Evolutionary conservation across 164 flowering plant species (phyloP).

Genomic region (Sedum album): DNA sequence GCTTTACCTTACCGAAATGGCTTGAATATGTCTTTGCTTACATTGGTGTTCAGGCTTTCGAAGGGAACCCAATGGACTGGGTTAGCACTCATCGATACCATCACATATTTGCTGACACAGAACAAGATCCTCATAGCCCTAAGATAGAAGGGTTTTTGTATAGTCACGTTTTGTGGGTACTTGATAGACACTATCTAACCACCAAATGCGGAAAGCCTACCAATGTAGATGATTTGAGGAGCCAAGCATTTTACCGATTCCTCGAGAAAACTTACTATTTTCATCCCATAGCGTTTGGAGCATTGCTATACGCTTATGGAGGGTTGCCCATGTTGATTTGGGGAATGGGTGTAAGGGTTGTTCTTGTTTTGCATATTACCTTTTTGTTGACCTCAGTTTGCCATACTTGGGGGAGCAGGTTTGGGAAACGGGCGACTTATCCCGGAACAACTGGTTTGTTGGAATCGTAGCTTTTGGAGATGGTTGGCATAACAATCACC

Average conservation of each 20-base stretch:
- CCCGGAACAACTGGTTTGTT: slow-evolving; percentile 93
- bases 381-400: slow-evolving; percentile 88
- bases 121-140: slow-evolving; percentile 86
- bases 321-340: slow-evolving; percentile 81
- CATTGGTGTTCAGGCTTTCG: slow-evolving; percentile 69
- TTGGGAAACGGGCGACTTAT: slow-evolving; percentile 78
- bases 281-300: slow-evolving; percentile 65
- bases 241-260: slow-evolving; percentile 67
- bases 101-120: slow-evolving; percentile 76
- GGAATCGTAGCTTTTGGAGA: slow-evolving; percentile 79
- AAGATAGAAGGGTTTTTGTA: slow-evolving; percentile 69
- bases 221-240: slow-evolving; percentile 72
- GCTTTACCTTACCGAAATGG: slow-evolving; percentile 82
- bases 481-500: slow-evolving; percentile 96
- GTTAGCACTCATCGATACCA: slow-evolving; percentile 85
- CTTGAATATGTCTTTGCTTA: slow-evolving; percentile 79
- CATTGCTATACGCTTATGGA: slow-evolving; percentile 51
- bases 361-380: slow-evolving; percentile 77
- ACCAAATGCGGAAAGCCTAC: slow-evolving; percentile 65
- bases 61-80: slow-evolving; percentile 91
- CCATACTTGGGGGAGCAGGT: slow-evolving; percentile 74
- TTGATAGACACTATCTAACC: slow-evolving; percentile 35
- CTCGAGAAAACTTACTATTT: slow-evolving; percentile 43
- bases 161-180: slow-evolving; percentile 81
- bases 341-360: slow-evolving; percentile 86